Conservation (phyloP, 306 rosid genomes). For the Hippophae rhamnoides region DNA sequence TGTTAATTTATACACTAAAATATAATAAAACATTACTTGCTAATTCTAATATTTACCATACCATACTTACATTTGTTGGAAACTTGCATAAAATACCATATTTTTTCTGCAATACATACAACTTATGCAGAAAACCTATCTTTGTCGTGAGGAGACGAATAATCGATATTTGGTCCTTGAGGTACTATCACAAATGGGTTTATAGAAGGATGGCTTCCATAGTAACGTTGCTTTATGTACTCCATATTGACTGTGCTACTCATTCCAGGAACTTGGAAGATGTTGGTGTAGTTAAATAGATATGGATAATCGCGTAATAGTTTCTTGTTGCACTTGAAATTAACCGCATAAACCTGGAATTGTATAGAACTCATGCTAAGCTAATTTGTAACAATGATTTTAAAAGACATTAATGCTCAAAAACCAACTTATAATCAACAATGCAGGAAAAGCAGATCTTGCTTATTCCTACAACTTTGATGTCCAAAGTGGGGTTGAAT, state of each 20-base stretch:
- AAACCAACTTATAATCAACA: too few relatives aligned
- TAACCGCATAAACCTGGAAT: slow-evolving; percentile 77
- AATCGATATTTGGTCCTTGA: slow-evolving; percentile 55
- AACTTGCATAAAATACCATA: too few relatives aligned
- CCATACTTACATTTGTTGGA: too few relatives aligned
- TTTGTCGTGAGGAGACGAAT: slow-evolving; percentile 61
- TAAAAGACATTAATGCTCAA: neutral
- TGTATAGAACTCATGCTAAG: neutral
- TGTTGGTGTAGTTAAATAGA: slow-evolving; percentile 73
- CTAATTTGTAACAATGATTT: neutral
- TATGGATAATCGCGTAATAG: slow-evolving; percentile 61
- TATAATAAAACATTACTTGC: too few relatives aligned
- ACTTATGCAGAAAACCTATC: slow-evolving; percentile 49
- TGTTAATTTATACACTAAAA: too few relatives aligned
- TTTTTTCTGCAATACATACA: slow-evolving; percentile 3
- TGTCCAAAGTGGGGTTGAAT: too few relatives aligned
- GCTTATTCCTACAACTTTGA: too few relatives aligned
- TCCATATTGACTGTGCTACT: slow-evolving; percentile 66
- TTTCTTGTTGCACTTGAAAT: slow-evolving; percentile 96
- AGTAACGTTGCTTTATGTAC: slow-evolving; percentile 68
- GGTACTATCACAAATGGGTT: slow-evolving; percentile 81
- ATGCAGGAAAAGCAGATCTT: too few relatives aligned
- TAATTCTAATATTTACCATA: too few relatives aligned
- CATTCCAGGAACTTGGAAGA: slow-evolving; percentile 70
- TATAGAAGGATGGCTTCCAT: slow-evolving; percentile 80